Evolutionary conservation across 306 rosid genomes (phyloP), one percentile per base, ranked within the genome.

Genomic region (Vigna reflexopilosa): DNA sequence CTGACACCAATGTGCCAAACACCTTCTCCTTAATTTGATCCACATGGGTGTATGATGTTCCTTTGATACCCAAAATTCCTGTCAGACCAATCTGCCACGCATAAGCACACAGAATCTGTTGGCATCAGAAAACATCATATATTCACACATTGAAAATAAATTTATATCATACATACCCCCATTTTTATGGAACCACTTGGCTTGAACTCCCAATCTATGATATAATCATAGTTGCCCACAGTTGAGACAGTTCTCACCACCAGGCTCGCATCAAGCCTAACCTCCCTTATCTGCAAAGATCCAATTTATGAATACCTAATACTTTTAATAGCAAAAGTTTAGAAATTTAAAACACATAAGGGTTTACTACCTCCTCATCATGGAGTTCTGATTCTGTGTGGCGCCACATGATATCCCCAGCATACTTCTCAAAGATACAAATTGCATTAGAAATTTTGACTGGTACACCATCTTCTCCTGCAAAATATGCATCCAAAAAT

Each of bases 171-270:
- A n/a, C 76, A 26, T 85, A 89, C 91, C 85, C 83, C 83, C 28
- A 87, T 34, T 42, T 89, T 87, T 66, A 89, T 89, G 70, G 84
- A 76, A 22, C 93, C 91, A 50, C 82, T 87, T n/a, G 91, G 89
- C 67, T 83, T 87, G 71, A 89, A 83, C 54, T 87, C 88, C 93
- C 93, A 89, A 73, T 89, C 87, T 40, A 83, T 72, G 20, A 89
- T 67, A 75, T 89, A 81, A 65, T 87, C 93, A 15, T 87, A 89
- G 75, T 89, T 87, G 6, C 87, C 89, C 52, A 81, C 80, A 1
- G 87, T 77, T 17, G 91, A 59, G 16, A 87, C 86, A 56, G 48
- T 68, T 83, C 91, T 83, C 81, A 85, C 93, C 49, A 89, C 67
- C 6, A 89, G 80, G 56, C 75, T 81, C 73, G 81, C 89, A 19